These are phyloP conservation scores for Cyberlindnera bimundalis DNA, from an alignment of 805 yeast genomes.

Conservation along the genomic window DNA sequence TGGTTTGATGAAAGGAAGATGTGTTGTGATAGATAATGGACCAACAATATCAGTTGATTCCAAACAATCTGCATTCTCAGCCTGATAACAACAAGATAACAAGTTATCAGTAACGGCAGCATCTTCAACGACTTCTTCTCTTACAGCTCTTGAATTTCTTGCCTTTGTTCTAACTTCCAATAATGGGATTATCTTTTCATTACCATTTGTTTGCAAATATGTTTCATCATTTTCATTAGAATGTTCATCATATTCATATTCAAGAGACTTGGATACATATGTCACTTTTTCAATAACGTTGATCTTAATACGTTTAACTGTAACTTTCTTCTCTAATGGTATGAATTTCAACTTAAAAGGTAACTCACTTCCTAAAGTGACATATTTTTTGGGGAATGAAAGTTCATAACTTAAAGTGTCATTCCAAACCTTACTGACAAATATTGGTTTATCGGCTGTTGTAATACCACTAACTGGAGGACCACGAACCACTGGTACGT, in stretches of 20 bases:
- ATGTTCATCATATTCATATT: constrained; percentile 48
- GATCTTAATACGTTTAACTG: constrained; percentile 59
- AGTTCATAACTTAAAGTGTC: constrained; percentile 67
- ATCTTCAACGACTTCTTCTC: constrained; percentile 55
- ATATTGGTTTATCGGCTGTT: constrained; percentile 63
- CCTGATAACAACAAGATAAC: constrained; percentile 51
- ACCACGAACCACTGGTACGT: constrained; percentile 35
- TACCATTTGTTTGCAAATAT: constrained; percentile 14
- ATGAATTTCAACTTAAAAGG: constrained; percentile 62
- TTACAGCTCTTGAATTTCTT: constrained; percentile 39
- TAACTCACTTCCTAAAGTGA: constrained; percentile 57
- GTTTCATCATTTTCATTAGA: constrained; percentile 6
- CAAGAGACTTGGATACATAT: constrained; percentile 53
- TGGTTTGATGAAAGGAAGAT: constrained; percentile 24
- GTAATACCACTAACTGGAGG: constrained; percentile 38
- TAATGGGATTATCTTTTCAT: constrained; percentile 54
- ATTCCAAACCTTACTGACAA: constrained; percentile 73
- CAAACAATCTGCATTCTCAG: constrained; percentile 23
- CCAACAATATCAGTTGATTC: constrained; percentile 24
- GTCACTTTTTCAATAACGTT: constrained; percentile 66
- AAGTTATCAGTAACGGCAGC: constrained; percentile 59
- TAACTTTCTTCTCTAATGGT: constrained; percentile 61
- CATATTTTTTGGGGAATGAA: constrained; percentile 66
- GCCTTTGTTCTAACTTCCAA: constrained; percentile 63
- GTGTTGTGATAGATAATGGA: constrained; percentile 16